A percentile compares a stretch with the other conserved stretches of the same genome.
Conservation (phyloP, 331 rosid species). For the Cucumis variabilis region DNA sequence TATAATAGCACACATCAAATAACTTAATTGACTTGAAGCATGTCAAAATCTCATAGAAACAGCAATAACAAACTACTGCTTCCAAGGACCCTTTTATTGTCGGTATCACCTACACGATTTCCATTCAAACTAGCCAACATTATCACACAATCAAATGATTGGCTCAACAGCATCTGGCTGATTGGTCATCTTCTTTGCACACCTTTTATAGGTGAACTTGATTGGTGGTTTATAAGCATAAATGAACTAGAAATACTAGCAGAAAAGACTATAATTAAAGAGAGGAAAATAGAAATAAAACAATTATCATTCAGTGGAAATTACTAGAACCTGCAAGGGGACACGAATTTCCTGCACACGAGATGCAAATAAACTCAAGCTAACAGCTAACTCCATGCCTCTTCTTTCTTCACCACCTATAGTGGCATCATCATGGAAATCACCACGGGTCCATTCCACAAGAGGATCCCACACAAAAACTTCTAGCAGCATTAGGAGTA, state of each 20-base stretch:
- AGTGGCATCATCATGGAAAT: conserved; percentile 95
- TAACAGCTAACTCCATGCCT: conserved; percentile 99
- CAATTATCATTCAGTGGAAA: not conserved
- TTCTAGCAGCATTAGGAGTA: conserved; percentile 87
- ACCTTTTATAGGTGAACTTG: not conserved
- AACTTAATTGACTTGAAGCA: conserved; percentile 13
- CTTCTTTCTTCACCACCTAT: conserved; percentile 98
- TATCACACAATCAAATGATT: not conserved
- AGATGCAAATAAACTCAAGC: conserved; percentile 97
- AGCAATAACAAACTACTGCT: conserved; percentile 11
- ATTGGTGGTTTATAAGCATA: not conserved
- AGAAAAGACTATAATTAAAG: conserved; percentile 7
- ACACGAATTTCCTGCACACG: conserved; percentile 98
- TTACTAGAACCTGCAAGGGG: conserved; percentile 77
- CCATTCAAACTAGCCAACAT: not conserved
- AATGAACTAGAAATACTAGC: not conserved
- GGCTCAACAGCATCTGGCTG: conserved; percentile 4
- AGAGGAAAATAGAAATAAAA: not conserved
- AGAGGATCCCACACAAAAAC: conserved; percentile 99
- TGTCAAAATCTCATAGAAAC: conserved; percentile 2
- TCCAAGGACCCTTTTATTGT: not conserved
- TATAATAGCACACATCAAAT: not conserved
- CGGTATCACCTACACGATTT: not conserved
- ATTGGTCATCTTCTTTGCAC: not conserved
- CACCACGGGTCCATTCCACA: conserved; percentile 98